phyloP scores from a whole-genome alignment of 1,284 basidiomycete species.

The Rhodotorula mucilaginosa region DNA sequence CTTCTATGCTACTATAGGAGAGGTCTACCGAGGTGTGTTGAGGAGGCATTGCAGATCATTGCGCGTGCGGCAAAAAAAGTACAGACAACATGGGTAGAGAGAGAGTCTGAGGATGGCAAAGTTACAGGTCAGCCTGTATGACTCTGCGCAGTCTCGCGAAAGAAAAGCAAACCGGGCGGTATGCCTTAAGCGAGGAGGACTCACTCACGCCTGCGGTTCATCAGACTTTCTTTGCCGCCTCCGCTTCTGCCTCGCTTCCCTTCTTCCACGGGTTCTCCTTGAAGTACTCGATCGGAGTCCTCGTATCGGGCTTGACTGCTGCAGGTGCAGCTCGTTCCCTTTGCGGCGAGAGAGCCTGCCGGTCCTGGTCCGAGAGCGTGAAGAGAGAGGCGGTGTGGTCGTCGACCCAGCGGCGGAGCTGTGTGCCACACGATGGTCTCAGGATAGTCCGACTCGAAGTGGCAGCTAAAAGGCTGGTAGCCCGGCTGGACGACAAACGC shows the following conservation, averaged over 20 bases:
- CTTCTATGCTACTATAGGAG: no score
- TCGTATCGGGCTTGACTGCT: slow-evolving; percentile 14
- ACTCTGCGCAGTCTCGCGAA: no score
- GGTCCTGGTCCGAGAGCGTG: slow-evolving; percentile 38
- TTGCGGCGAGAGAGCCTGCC: slow-evolving; percentile 17
- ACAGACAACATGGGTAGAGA: no score
- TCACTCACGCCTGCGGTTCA: background rate
- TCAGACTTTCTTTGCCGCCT: background rate
- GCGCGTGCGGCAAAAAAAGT: no score
- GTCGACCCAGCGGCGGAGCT: slow-evolving; percentile 42
- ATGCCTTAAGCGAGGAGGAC: background rate
- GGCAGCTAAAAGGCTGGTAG: background rate
- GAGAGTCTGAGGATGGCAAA: no score
- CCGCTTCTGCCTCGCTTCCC: background rate
- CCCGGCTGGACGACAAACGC: background rate
- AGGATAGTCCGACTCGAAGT: background rate
- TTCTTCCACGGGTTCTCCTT: slow-evolving; percentile 33
- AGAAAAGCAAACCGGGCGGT: no score
- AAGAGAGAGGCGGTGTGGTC: slow-evolving; percentile 36
- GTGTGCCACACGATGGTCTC: background rate
- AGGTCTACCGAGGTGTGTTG: no score
- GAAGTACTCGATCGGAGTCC: slow-evolving; percentile 36
- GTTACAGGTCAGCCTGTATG: no score
- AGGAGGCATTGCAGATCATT: no score
- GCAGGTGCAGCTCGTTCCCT: background rate